A percentile compares a stretch with the other conserved stretches of the same genome.
Conservation (phyloP, 2,329 filamentous ascomycete species). For the Pyrenophora graminea region DNA sequence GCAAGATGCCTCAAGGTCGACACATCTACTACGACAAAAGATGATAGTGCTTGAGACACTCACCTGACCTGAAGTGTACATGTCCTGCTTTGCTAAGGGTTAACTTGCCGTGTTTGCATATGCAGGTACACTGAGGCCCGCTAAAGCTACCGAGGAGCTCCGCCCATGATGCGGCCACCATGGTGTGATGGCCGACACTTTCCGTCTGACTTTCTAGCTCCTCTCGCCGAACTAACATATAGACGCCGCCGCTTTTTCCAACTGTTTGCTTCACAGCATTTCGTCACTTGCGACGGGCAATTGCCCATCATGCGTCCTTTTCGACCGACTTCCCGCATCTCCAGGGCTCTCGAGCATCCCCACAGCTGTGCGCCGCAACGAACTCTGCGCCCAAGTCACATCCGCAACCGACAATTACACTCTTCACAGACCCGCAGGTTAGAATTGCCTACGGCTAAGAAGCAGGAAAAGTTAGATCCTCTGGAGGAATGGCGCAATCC, state of each 20-base stretch:
- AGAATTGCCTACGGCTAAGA: slow-evolving; percentile 27
- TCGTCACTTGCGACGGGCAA: slow-evolving; percentile 15
- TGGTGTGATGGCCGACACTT: slow-evolving; percentile 38
- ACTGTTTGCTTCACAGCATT: slow-evolving; percentile 23
- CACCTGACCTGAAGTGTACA: neutral
- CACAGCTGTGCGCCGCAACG: slow-evolving; percentile 30
- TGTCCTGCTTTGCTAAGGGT: neutral
- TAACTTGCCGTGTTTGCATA: slow-evolving; percentile 26
- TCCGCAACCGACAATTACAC: slow-evolving; percentile 18
- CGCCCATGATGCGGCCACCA: slow-evolving; percentile 29
- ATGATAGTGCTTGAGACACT: too few relatives aligned
- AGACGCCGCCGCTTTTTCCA: neutral
- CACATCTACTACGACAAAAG: too few relatives aligned
- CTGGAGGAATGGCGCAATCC: slow-evolving; percentile 42
- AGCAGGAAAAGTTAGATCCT: slow-evolving; percentile 25
- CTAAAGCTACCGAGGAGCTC: slow-evolving; percentile 18
- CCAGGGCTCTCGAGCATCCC: slow-evolving; percentile 35
- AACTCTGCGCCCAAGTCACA: slow-evolving; percentile 23
- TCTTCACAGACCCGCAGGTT: slow-evolving; percentile 25
- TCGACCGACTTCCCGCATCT: slow-evolving; percentile 30
- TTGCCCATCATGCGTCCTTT: slow-evolving; percentile 36
- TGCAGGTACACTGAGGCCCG: slow-evolving; percentile 14
- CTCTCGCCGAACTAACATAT: slow-evolving; percentile 15
- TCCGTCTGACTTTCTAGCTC: slow-evolving; percentile 3
- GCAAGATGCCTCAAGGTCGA: too few relatives aligned